A percentile compares a stretch with the other conserved stretches of the same genome.
Evolutionary conservation across 331 rosid genomes (phyloP).

Genomic region (Saraca asoca): DNA sequence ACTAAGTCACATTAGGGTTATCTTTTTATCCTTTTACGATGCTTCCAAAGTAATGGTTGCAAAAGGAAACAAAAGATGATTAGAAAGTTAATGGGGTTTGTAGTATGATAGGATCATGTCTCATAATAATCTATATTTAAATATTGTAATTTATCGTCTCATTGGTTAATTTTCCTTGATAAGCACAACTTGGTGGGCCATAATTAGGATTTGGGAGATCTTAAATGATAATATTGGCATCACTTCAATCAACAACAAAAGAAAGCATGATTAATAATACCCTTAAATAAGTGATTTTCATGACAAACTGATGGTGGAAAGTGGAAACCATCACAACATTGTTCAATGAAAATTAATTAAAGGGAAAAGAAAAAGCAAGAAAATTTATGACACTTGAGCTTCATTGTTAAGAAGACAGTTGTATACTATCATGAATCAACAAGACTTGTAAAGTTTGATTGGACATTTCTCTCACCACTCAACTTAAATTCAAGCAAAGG

Average conservation of each 20-base stretch:
- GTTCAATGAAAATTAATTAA: too few relatives aligned
- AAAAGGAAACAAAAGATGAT: conserved; percentile 61
- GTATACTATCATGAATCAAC: conserved; percentile 31
- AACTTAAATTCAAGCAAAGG: conserved; percentile 10
- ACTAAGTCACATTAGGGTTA: conserved; percentile 47
- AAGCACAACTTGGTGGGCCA: conserved; percentile 81
- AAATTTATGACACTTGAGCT: too few relatives aligned
- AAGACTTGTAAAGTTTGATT: conserved; percentile 32
- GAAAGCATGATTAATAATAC: conserved; percentile 52
- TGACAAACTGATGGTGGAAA: too few relatives aligned
- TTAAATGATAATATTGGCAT: conserved; percentile 75
- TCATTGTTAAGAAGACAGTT: neutral
- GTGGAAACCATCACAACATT: too few relatives aligned
- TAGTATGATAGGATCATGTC: conserved; percentile 61
- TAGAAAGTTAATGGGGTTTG: conserved; percentile 68
- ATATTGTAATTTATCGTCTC: conserved; percentile 33
- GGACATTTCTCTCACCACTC: conserved; percentile 37
- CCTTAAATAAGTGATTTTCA: too few relatives aligned
- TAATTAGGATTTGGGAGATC: conserved; percentile 72
- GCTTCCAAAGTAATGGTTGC: conserved; percentile 81
- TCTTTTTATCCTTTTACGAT: conserved; percentile 61
- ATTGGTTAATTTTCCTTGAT: conserved; percentile 52
- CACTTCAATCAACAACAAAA: conserved; percentile 75
- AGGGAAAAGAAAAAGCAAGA: too few relatives aligned
- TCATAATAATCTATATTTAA: conserved; percentile 38